Base-by-base conservation (phyloP, 192 early-diverging fungal genomes). In the Mortierella alpina region DNA sequence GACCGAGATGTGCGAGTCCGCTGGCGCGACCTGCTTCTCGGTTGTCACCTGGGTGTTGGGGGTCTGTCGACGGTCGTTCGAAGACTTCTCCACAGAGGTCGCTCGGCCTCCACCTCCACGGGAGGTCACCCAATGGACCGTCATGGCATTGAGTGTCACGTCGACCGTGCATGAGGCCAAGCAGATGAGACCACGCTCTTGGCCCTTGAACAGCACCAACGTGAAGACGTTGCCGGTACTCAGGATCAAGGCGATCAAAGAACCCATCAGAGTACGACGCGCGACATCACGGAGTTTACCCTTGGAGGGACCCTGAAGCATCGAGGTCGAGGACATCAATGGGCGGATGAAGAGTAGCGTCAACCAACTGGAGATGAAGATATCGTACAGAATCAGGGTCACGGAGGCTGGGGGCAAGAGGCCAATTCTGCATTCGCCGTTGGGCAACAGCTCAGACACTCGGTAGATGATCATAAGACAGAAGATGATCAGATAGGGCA, bases 121-220 rank as follows among this genome's bases (percentile, higher is more conserved):
- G 9, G 68, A 70, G 12, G 80, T 85, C 17, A 85, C 86, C 86
- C 86, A 87, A 56, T 85, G 84, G n/a, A 87, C 65, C 6, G 73
- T 75, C 9, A 68, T 66, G 15, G 82, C 74, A 47, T 85, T 87
- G n/a, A 87, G 59, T 0, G 84, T 85, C 23, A 87, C 86, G 66
- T 87, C 86, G 17, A 87, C 68, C 14, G 80, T 81, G 55, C 86
- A 87, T 18, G 78, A 84, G 10, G 84, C 81, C 39, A 87, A 61
- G 59, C 86, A 87, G 15, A 87, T 63, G n/a, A 85, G 54, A 54
- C 86, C 86, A 46, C 82, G 77, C 57, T 87, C 84, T 4, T 72
- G 52, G 10, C 86, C 86, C 53, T 80, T 50, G 51, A 84, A 78
- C 12, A 82, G 2, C 2, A 76, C 76, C 12, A 87, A 68, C 2